Evolutionary conservation across 768 basidiomycete genomes (phyloP).

Genomic region (Lactarius trivialis): DNA sequence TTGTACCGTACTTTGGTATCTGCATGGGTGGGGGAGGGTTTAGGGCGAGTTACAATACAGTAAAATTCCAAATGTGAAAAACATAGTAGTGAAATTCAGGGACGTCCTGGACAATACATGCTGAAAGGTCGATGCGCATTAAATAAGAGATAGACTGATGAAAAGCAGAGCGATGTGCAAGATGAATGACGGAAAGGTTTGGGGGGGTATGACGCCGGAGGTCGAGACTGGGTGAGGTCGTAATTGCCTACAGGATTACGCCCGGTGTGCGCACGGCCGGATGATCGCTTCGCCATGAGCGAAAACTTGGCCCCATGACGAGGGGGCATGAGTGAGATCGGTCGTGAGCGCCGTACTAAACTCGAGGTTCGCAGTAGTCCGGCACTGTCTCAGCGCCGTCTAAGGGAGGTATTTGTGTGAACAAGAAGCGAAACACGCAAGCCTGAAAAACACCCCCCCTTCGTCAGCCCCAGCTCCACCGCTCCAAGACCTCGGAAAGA

Average conservation of each 20-base stretch:
- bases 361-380: slow-evolving; percentile 16
- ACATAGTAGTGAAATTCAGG: too few relatives aligned
- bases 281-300: slow-evolving; percentile 9
- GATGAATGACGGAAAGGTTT: too few relatives aligned
- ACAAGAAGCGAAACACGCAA: slow-evolving; percentile 10
- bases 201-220: background rate
- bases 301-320: slow-evolving; percentile 13
- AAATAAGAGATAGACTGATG: slow-evolving; percentile 11
- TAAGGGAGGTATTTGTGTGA: slow-evolving; percentile 10
- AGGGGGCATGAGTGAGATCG: slow-evolving; percentile 7
- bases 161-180: slow-evolving; percentile 1
- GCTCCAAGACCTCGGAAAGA: background rate
- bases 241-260: slow-evolving; percentile 16
- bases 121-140: slow-evolving; percentile 2
- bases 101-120: slow-evolving; percentile 15
- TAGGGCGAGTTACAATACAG: slow-evolving; percentile 15
- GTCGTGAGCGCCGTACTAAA: slow-evolving; percentile 3
- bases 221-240: background rate
- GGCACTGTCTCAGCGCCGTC: slow-evolving; percentile 1
- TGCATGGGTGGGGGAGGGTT: slow-evolving; percentile 22
- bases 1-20: slow-evolving; percentile 19
- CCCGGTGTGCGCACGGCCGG: slow-evolving; percentile 12
- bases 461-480: background rate
- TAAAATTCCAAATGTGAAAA: slow-evolving; percentile 1
- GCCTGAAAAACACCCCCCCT: slow-evolving; percentile 6